Conservation (phyloP, 208 protist species). For the Novymonas esmeraldas region DNA sequence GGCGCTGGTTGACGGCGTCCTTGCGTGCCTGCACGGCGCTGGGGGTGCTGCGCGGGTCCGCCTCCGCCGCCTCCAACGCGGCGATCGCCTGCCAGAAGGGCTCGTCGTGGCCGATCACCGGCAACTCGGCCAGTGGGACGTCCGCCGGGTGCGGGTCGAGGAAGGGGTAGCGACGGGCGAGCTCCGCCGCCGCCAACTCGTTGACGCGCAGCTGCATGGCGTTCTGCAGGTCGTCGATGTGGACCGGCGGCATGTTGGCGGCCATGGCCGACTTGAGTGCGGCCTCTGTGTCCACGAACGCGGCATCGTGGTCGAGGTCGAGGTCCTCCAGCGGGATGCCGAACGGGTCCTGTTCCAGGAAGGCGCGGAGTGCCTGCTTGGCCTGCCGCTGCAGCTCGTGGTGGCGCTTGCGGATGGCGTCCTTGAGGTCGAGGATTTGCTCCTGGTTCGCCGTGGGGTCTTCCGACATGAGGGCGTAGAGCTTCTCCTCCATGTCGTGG, state of each 20-base stretch:
- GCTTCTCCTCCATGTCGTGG: constrained; percentile 57
- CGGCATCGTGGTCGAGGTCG: constrained; percentile 32
- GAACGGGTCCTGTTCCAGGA: constrained; percentile 47
- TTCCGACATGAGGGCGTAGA: constrained; percentile 37
- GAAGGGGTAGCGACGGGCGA: constrained; percentile 32
- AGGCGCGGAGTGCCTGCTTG: constrained; percentile 23
- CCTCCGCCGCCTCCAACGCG: constrained; percentile 20
- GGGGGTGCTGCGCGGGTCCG: not conserved
- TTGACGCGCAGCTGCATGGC: constrained; percentile 54
- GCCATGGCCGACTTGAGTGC: constrained; percentile 19
- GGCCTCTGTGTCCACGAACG: constrained; percentile 41
- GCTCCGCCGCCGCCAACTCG: constrained; percentile 43
- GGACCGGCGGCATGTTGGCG: not conserved
- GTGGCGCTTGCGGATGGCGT: constrained; percentile 43
- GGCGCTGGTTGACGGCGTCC: constrained; percentile 33
- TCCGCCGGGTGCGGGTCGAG: constrained; percentile 32
- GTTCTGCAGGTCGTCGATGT: constrained; percentile 20
- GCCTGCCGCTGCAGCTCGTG: constrained; percentile 40
- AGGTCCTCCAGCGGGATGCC: constrained; percentile 46
- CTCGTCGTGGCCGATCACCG: constrained; percentile 31
- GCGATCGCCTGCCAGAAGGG: constrained; percentile 22
- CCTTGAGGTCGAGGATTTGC: constrained; percentile 45
- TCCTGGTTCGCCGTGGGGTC: constrained; percentile 33
- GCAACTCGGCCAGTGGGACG: constrained; percentile 32
- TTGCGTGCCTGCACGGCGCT: constrained; percentile 11